Evolutionary conservation across 257 asterid species (phyloP).

Genomic region (Solanum tarapatanum): DNA sequence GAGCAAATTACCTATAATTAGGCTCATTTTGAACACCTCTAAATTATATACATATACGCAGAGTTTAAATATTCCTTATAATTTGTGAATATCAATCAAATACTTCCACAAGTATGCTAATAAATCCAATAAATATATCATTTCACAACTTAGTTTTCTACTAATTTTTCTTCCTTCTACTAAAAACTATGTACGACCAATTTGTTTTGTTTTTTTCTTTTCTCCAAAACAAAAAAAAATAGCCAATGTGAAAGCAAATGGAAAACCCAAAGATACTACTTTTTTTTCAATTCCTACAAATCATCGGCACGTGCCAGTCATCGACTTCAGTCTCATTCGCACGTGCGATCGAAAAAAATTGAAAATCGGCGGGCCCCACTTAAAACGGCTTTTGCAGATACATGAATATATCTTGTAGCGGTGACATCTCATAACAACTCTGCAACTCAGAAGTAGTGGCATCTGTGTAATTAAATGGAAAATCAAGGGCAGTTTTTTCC

Average conservation of each 20-base stretch:
- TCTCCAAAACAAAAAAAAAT: not conserved
- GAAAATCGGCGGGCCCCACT: not conserved
- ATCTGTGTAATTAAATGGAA: not conserved
- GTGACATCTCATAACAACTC: not conserved
- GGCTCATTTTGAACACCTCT: too few species aligned
- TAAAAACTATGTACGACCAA: not conserved
- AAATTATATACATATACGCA: not conserved
- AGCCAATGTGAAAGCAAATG: not conserved
- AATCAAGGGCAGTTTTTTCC: not conserved
- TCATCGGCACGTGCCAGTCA: not conserved
- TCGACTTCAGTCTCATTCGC: not conserved
- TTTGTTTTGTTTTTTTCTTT: not conserved
- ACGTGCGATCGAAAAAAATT: not conserved
- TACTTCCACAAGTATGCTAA: not conserved
- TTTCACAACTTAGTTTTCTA: not conserved
- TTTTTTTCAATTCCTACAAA: not conserved
- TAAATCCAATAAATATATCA: not conserved
- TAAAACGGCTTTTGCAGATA: not conserved
- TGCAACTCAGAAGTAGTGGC: not conserved
- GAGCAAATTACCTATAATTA: too few species aligned
- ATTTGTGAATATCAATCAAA: not conserved
- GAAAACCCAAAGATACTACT: not conserved
- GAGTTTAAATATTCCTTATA: too few species aligned
- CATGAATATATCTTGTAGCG: slow-evolving; percentile 7
- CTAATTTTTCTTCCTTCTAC: not conserved